Base-by-base conservation (phyloP, 352 stramenopile species). In the Phytophthora meadii region DNA sequence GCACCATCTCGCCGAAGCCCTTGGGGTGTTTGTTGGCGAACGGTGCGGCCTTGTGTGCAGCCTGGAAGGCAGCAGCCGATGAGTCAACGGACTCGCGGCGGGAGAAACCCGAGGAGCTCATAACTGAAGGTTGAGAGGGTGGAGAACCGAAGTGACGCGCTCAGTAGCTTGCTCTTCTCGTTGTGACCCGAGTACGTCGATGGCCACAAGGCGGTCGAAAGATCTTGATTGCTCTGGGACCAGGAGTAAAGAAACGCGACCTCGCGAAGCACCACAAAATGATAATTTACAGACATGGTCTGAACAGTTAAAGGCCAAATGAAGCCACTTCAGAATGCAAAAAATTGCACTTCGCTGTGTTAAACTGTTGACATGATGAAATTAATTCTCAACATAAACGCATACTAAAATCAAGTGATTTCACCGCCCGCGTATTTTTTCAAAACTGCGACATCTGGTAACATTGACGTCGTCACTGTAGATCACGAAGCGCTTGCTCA, bases 1-100 rank as follows among this genome's bases (percentile, higher is more conserved):
- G 73, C 62, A 74, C 42, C 86, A 94, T 94, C 41, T 92, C 81
- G 45, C 86, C 86, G 61, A 94, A 94, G 46, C 86, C 86, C 61
- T 92, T 77, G 19, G 86, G 86, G 72, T 94, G 86, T 57, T 94
- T 94, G 24, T 71, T 66, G 55, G 90, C 77, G 68, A 92, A 94
- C 19, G 86, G 86, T 17, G 86, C 84, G 47, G 81, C 68, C 68
- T 88, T 81, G 74, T 89, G 81, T 46, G 67, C 49, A 34, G 58
- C 51, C 49, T 75, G 65, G 72, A 88, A 90, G 41, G 65, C 65
- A 32, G 65, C 64, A 19, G 53, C 49, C 15, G 65, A 70, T 4
- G 65, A 72, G 57, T 78, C 60, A 9, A 72, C 48, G 12, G 48
- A 65, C 61, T 68, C 64, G 60, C 57, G 74, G 41, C 65, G 60